Evolutionary conservation across 2,329 filamentous ascomycete genomes (phyloP).

Genomic region (Aureobasidium melanogenum): DNA sequence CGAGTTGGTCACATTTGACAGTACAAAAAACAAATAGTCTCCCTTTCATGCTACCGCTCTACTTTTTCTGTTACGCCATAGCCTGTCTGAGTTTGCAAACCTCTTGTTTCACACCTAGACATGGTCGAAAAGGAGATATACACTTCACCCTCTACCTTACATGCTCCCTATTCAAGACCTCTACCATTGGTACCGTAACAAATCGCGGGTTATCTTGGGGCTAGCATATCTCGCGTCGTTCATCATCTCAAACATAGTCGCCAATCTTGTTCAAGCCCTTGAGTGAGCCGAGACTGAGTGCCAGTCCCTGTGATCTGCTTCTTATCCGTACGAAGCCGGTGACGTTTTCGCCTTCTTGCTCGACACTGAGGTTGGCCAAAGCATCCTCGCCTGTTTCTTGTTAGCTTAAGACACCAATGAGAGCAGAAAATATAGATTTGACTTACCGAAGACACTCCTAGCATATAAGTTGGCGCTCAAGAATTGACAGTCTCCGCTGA

Average conservation of each 20-base stretch:
- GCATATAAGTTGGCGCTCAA: slow-evolving; percentile 95
- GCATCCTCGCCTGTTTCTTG: slow-evolving; percentile 77
- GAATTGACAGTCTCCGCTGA: slow-evolving; percentile 97
- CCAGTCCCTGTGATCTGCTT: slow-evolving; percentile 90
- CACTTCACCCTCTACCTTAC: neutral
- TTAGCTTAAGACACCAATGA: slow-evolving; percentile 14
- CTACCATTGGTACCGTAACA: neutral
- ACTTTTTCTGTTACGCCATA: slow-evolving; percentile 7
- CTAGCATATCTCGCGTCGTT: neutral
- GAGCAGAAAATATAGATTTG: neutral
- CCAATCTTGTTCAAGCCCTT: slow-evolving; percentile 78
- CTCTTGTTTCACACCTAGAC: neutral
- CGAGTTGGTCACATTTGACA: too few relatives aligned
- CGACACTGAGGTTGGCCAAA: slow-evolving; percentile 91
- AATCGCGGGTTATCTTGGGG: neutral
- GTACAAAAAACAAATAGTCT: neutral
- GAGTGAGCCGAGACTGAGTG: slow-evolving; percentile 83
- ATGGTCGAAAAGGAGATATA: neutral
- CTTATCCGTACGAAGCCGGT: slow-evolving; percentile 97
- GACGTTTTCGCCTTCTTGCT: slow-evolving; percentile 87
- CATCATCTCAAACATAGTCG: slow-evolving; percentile 19
- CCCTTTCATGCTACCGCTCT: neutral
- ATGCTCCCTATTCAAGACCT: neutral
- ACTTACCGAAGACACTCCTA: slow-evolving; percentile 93
- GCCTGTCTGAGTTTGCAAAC: neutral